Conservation (phyloP, 2,329 filamentous ascomycete genomes). For the Parastagonospora avenae region DNA sequence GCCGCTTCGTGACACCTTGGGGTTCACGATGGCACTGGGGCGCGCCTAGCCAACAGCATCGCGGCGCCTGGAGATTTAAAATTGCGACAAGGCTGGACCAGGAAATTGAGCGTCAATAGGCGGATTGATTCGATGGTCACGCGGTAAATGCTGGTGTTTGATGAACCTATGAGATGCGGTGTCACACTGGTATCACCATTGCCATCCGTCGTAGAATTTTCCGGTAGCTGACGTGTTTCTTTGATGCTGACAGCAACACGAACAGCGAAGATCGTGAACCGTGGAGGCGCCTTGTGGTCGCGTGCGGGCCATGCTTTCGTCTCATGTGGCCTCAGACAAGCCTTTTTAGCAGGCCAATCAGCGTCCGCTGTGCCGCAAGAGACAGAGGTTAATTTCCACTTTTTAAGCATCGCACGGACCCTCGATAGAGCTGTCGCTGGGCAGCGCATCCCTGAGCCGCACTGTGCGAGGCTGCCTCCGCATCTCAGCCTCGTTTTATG, state of each 20-base stretch:
- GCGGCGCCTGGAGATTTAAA: constrained; percentile 14
- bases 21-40: constrained; percentile 21
- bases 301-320: constrained; percentile 23
- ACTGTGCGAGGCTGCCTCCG: constrained; percentile 10
- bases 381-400: constrained; percentile 39
- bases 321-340: constrained; percentile 26
- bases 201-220: too few species aligned
- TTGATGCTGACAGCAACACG: not conserved
- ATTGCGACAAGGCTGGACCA: constrained; percentile 21
- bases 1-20: constrained; percentile 18
- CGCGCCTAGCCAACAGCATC: constrained; percentile 26
- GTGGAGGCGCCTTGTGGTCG: constrained; percentile 2
- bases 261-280: not conserved
- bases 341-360: constrained; percentile 34
- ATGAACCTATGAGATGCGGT: not conserved
- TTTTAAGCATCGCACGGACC: constrained; percentile 34
- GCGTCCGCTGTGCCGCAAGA: not conserved
- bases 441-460: constrained; percentile 12
- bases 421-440: constrained; percentile 12
- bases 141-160: not conserved
- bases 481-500: constrained; percentile 5
- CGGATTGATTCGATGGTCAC: constrained; percentile 13
- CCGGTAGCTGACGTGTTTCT: not conserved
- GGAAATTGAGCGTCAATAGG: constrained; percentile 13
- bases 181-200: not conserved